Percentiles rank a stretch among this genome's conserved stretches.
These are phyloP conservation scores for Phaeomoniella chlamydospora DNA, from an alignment of 2,329 filamentous ascomycete genomes.

Conservation along the genomic window DNA sequence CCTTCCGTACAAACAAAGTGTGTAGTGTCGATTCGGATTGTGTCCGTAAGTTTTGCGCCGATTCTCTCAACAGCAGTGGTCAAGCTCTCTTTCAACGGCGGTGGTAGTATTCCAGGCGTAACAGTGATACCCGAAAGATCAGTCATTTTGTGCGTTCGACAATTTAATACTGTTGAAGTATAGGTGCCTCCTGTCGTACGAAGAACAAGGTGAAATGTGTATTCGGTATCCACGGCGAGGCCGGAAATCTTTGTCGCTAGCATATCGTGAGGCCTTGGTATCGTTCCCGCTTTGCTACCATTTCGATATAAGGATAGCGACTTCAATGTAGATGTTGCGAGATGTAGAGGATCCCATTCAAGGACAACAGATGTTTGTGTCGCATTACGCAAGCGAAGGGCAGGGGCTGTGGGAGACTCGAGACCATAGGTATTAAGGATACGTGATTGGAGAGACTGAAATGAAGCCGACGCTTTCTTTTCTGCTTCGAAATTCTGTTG, in stretches of 20 bases:
- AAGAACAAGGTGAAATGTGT: conserved; percentile 84
- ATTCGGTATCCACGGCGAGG: conserved; percentile 90
- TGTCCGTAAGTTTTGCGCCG: conserved; percentile 80
- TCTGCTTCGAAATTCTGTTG: conserved; percentile 74
- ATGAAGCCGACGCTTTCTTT: conserved; percentile 55
- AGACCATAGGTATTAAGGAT: conserved; percentile 82
- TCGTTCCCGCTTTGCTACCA: conserved; percentile 89
- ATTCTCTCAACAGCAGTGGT: conserved; percentile 68
- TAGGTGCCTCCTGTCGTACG: conserved; percentile 82
- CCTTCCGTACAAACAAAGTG: conserved; percentile 97
- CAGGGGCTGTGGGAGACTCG: conserved; percentile 57
- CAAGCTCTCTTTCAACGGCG: conserved; percentile 57
- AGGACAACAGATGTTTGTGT: conserved; percentile 97
- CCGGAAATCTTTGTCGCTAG: conserved; percentile 94
- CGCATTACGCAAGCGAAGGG: conserved; percentile 85
- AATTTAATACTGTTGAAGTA: conserved; percentile 66
- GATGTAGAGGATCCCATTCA: conserved; percentile 90
- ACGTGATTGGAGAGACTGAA: conserved; percentile 72
- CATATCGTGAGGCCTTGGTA: conserved; percentile 74
- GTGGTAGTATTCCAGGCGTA: conserved; percentile 73
- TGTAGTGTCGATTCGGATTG: conserved; percentile 89
- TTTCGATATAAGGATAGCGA: conserved; percentile 88
- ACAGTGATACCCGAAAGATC: conserved; percentile 92
- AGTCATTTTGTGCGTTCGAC: conserved; percentile 96
- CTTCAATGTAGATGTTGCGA: conserved; percentile 82